Percentiles rank a stretch among this genome's conserved stretches.
These are phyloP conservation scores for Russula lepida DNA, from an alignment of 768 basidiomycete species.

Conservation along the genomic window DNA sequence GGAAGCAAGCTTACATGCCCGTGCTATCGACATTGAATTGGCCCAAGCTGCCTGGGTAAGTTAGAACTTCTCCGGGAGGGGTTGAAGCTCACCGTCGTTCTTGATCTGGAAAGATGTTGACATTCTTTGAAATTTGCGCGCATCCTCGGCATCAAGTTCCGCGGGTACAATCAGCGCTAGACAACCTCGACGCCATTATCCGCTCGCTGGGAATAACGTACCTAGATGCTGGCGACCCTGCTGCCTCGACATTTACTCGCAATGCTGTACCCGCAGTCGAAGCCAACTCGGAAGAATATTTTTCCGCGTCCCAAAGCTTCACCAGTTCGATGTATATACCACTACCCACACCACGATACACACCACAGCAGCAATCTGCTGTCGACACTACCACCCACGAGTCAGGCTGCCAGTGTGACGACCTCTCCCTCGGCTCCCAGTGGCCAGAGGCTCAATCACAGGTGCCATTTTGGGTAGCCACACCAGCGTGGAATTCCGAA, in stretches of 20 bases:
- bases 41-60: conserved; percentile 72
- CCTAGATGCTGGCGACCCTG: conserved; percentile 48
- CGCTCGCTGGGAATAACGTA: conserved; percentile 49
- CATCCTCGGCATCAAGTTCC: conserved; percentile 51
- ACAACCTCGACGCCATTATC: conserved; percentile 61
- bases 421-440: conserved; percentile 42
- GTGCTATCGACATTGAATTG: conserved; percentile 65
- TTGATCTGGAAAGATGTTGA: conserved; percentile 42
- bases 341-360: neutral
- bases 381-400: neutral
- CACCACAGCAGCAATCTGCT: neutral
- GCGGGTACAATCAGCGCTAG: conserved; percentile 48
- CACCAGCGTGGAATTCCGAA: conserved; percentile 52
- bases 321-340: neutral
- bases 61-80: neutral
- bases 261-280: conserved; percentile 6
- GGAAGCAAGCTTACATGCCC: conserved; percentile 61
- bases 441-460: conserved; percentile 46
- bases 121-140: conserved; percentile 63
- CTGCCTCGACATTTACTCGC: conserved; percentile 12
- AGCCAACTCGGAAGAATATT: neutral
- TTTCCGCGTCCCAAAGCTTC: neutral
- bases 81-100: conserved; percentile 1
- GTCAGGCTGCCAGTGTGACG: conserved; percentile 36
- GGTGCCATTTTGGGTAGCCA: conserved; percentile 54